A percentile compares a stretch with the other conserved stretches of the same genome.
phyloP scores from a whole-genome alignment of 2,329 filamentous ascomycete genomes.

The Exophiala mesophila region DNA sequence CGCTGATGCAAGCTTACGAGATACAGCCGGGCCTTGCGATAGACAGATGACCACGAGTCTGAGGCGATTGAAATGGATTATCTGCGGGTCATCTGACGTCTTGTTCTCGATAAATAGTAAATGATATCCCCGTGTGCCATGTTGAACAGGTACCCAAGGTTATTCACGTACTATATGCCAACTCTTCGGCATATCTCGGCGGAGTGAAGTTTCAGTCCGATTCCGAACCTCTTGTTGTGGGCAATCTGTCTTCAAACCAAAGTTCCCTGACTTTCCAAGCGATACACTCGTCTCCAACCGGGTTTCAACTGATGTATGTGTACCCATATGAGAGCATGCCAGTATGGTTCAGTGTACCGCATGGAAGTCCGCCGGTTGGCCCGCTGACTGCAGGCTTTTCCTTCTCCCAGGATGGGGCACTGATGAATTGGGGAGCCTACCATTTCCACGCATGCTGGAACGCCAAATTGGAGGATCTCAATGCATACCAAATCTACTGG shows the following conservation, averaged over 20 bases:
- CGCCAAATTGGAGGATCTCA: background rate
- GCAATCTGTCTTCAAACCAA: background rate
- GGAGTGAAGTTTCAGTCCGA: background rate
- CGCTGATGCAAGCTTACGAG: too few relatives aligned
- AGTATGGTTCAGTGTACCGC: background rate
- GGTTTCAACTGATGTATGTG: background rate
- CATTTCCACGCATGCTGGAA: background rate
- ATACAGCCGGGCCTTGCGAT: too few relatives aligned
- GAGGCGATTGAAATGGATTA: too few relatives aligned
- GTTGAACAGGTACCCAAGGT: too few relatives aligned
- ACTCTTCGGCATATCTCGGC: background rate
- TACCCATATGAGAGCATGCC: background rate
- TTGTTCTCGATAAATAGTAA: too few relatives aligned
- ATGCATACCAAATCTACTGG: constrained; percentile 1
- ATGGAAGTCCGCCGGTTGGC: background rate
- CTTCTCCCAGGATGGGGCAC: background rate
- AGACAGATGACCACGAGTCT: too few relatives aligned
- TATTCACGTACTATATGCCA: background rate
- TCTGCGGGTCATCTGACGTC: too few relatives aligned
- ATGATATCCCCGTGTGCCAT: too few relatives aligned
- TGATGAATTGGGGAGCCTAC: background rate
- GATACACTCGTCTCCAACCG: background rate
- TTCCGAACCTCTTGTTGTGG: background rate
- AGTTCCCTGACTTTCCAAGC: background rate
- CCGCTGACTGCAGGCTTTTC: background rate